These are phyloP conservation scores for Typha latifolia DNA, from an alignment of 176 grass and related monocot species.

Conservation along the genomic window DNA sequence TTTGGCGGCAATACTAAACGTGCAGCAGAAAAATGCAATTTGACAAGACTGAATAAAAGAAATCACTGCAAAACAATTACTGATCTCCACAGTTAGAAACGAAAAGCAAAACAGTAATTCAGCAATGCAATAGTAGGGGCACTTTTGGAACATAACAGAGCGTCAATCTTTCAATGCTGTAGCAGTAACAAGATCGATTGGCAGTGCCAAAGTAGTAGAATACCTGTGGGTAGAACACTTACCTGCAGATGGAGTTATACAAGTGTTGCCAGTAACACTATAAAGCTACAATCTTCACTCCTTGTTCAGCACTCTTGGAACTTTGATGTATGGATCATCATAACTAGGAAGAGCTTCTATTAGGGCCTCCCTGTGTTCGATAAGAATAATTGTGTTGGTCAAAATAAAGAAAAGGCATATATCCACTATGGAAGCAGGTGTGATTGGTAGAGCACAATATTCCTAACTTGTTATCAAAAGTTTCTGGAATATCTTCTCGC, in stretches of 20 bases:
- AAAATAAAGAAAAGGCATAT: background rate
- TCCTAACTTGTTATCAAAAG: slow-evolving; percentile 62
- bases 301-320: slow-evolving; percentile 77
- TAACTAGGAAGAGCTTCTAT: slow-evolving; percentile 57
- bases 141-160: background rate
- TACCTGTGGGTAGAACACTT: background rate
- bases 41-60: no score
- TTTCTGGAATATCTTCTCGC: slow-evolving; percentile 66
- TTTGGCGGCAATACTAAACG: no score
- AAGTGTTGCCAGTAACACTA: background rate
- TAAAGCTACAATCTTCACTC: slow-evolving; percentile 30
- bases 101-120: no score
- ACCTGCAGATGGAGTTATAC: background rate
- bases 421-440: background rate
- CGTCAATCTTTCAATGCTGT: background rate
- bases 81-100: no score
- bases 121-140: no score
- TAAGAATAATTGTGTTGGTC: background rate
- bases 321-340: slow-evolving; percentile 74
- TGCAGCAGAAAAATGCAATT: no score
- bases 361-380: slow-evolving; percentile 51
- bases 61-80: no score
- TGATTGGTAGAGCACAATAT: background rate
- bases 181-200: background rate
- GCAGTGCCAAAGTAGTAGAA: background rate